Base-by-base conservation (phyloP, 2,329 filamentous ascomycete genomes). In the Plenodomus biglobosus region DNA sequence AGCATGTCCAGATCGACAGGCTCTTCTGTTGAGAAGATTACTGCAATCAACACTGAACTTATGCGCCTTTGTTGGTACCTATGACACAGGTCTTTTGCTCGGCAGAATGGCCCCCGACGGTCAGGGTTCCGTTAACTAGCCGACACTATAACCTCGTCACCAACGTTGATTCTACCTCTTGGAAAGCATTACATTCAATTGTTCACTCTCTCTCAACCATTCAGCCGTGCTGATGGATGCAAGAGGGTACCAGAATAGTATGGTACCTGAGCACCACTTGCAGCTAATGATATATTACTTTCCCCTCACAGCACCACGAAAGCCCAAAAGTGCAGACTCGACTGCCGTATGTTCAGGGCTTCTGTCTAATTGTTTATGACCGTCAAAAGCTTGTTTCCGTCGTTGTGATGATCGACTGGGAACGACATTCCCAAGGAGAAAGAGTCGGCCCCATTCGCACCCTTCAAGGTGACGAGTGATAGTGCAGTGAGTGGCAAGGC, bases 101-200 rank as follows among this genome's bases (percentile, higher is more conserved):
- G 45, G 49, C 49, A 48, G 24, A 43, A 50, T 50, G 34, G 27
- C 21, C 17, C n/a, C 48, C 48, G 42, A 44, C 19, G 13, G 3
- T 20, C 47, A 53, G 40, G 46, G 46, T 27, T 44, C 17, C 30
- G 40, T 41, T 40, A 44, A 38, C 43, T 40, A 44, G 40, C 43
- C 44, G 50, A 42, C 24, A 34, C 32, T 38, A 22, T 8, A 18
- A 18, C 16, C 6, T 15, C 37, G 36, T 21, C 11, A 16, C 21
- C 40, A 17, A 47, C 41, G 40, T 46, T 40, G 27, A 37, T 3
- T 18, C 35, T 17, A 3, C 7, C 17, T 37, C 18, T 37, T 18
- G 7, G 11, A 18, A 18, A 3, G 13, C 35, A 35, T 8, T 15
- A 7, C n/a, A 37, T 8, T 17, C 17, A 18, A 15, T 32, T 32